Evolutionary conservation across 305 asterid species (phyloP).

Genomic region (Stenogyne calaminthoides): DNA sequence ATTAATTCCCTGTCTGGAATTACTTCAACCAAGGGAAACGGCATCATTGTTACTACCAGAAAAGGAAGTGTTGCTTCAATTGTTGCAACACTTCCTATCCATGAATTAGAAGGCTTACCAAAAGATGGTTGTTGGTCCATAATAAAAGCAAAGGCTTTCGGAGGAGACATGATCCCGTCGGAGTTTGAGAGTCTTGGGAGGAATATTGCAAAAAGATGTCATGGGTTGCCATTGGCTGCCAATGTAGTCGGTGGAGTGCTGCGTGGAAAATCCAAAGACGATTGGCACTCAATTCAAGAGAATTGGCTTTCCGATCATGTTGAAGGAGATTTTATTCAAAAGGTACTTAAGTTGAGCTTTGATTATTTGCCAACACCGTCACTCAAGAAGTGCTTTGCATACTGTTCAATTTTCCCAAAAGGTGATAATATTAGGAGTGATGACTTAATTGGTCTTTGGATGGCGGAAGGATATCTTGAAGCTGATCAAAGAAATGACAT

Average conservation of each 20-base stretch:
- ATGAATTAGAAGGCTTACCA: not conserved
- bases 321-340: not conserved
- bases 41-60: not conserved
- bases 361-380: not conserved
- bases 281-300: not conserved
- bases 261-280: not conserved
- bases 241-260: not conserved
- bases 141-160: not conserved
- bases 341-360: not conserved
- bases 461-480: conserved; percentile 33
- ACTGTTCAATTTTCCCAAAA: conserved; percentile 35
- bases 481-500: not conserved
- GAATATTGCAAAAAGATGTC: not conserved
- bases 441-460: conserved; percentile 35
- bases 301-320: not conserved
- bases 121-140: not conserved
- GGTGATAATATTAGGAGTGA: conserved; percentile 17
- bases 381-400: conserved; percentile 40
- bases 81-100: not conserved
- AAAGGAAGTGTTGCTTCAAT: not conserved
- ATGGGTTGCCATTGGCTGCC: not conserved
- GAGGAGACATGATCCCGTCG: not conserved
- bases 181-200: not conserved
- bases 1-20: not conserved
- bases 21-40: not conserved